These are phyloP conservation scores for Mytilinidion resinicola DNA, from an alignment of 495 filamentous ascomycete species.

Conservation along the genomic window DNA sequence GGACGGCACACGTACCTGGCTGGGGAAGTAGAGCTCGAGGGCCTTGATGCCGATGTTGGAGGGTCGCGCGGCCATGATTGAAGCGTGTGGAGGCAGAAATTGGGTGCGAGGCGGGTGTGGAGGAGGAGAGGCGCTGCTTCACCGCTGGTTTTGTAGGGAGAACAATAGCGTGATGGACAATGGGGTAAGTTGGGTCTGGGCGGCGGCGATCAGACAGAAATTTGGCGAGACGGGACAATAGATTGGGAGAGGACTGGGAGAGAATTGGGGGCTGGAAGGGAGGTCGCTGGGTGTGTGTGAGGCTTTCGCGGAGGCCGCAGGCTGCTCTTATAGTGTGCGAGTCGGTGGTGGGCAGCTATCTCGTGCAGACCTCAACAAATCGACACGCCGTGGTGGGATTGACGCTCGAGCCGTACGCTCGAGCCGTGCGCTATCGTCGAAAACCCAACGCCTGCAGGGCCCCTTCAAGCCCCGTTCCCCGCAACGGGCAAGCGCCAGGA, in stretches of 20 bases:
- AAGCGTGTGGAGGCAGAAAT: not conserved
- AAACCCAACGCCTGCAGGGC: not conserved
- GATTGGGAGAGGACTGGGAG: not conserved
- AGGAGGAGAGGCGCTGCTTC: not conserved
- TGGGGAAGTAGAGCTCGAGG: constrained; percentile 98
- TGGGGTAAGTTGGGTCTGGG: constrained; percentile 22
- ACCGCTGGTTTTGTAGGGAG: constrained; percentile 24
- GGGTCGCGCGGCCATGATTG: constrained; percentile 73
- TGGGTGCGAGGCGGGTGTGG: constrained; percentile 3
- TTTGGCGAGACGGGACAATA: constrained; percentile 11
- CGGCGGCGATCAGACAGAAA: constrained; percentile 17
- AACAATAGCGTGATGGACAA: constrained; percentile 11
- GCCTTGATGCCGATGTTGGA: constrained; percentile 99
- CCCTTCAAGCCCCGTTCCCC: not conserved
- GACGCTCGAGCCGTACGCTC: not conserved
- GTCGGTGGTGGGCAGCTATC: not conserved
- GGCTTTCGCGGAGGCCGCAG: constrained; percentile 4
- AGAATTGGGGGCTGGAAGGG: not conserved
- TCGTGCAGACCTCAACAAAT: not conserved
- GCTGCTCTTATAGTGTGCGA: not conserved
- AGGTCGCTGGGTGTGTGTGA: constrained; percentile 4
- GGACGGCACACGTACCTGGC: constrained; percentile 60
- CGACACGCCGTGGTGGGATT: not conserved
- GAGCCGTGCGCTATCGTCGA: not conserved
- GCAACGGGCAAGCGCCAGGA: not conserved